phyloP scores from a whole-genome alignment of 306 rosid genomes.

The Datisca glomerata region DNA sequence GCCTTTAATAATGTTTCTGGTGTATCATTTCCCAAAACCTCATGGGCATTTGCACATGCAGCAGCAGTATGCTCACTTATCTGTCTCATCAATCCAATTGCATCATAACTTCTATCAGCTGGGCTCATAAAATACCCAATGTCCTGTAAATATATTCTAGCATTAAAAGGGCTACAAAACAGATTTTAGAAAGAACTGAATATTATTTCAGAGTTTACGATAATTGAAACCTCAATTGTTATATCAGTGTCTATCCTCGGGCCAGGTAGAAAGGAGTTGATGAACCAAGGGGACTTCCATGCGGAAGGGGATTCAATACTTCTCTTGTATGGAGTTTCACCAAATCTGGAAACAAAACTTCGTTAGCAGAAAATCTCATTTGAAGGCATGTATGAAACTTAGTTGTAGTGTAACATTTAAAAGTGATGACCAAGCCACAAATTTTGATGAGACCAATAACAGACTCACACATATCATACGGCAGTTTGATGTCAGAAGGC shows the following conservation, averaged over 20 bases:
- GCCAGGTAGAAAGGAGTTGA: slow-evolving; percentile 59
- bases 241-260: slow-evolving; percentile 75
- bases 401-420: no score
- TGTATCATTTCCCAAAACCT: slow-evolving; percentile 60
- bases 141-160: slow-evolving; percentile 43
- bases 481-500: no score
- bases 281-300: slow-evolving; percentile 94
- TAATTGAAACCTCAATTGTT: slow-evolving; percentile 55
- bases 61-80: slow-evolving; percentile 75
- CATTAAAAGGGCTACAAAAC: slow-evolving; percentile 1
- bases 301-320: slow-evolving; percentile 94
- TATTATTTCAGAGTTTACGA: neutral
- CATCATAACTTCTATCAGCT: slow-evolving; percentile 74
- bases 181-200: neutral
- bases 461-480: no score
- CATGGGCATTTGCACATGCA: slow-evolving; percentile 75
- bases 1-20: slow-evolving; percentile 38
- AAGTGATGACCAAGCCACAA: no score
- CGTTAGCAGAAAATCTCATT: slow-evolving; percentile 16
- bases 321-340: slow-evolving; percentile 73
- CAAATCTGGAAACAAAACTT: slow-evolving; percentile 44
- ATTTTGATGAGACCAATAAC: no score
- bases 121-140: slow-evolving; percentile 80
- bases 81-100: slow-evolving; percentile 82
- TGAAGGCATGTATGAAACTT: no score